A percentile compares a stretch with the other conserved stretches of the same genome.
Evolutionary conservation across 1,139 yeast species (phyloP).

Genomic region (Schwanniomyces etchellsii): DNA sequence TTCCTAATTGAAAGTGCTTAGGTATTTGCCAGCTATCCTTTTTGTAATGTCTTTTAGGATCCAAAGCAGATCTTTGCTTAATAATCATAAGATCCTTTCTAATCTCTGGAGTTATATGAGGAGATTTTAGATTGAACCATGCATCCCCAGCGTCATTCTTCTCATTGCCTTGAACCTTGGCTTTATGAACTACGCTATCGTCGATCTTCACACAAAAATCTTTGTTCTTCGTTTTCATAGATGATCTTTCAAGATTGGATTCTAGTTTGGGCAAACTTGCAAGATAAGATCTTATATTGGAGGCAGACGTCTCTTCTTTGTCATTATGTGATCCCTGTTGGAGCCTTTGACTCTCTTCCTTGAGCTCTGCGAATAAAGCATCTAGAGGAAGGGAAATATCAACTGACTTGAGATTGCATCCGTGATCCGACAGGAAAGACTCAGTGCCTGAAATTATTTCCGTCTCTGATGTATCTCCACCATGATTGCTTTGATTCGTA

Average conservation of each 20-base stretch:
- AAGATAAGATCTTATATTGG: constrained; percentile 24
- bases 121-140: constrained; percentile 84
- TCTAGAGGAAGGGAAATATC: constrained; percentile 16
- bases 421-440: too few species aligned
- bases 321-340: constrained; percentile 6
- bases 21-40: constrained; percentile 81
- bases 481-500: neutral
- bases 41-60: constrained; percentile 93
- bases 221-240: constrained; percentile 6
- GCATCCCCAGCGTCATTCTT: constrained; percentile 42
- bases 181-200: constrained; percentile 39
- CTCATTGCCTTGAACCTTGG: constrained; percentile 6
- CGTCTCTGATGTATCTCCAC: constrained; percentile 1
- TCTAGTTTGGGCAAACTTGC: constrained; percentile 31
- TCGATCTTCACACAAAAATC: constrained; percentile 30
- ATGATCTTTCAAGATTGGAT: constrained; percentile 18
- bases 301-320: constrained; percentile 16
- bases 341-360: constrained; percentile 14
- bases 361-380: constrained; percentile 28
- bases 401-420: constrained; percentile 3
- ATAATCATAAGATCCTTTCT: constrained; percentile 75
- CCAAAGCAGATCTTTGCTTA: constrained; percentile 84
- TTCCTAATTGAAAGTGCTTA: constrained; percentile 82
- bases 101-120: constrained; percentile 67
- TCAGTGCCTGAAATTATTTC: constrained; percentile 11